Evolutionary conservation across 192 early-diverging fungal genomes (phyloP).

Genomic region (Haplosporangium gracile): DNA sequence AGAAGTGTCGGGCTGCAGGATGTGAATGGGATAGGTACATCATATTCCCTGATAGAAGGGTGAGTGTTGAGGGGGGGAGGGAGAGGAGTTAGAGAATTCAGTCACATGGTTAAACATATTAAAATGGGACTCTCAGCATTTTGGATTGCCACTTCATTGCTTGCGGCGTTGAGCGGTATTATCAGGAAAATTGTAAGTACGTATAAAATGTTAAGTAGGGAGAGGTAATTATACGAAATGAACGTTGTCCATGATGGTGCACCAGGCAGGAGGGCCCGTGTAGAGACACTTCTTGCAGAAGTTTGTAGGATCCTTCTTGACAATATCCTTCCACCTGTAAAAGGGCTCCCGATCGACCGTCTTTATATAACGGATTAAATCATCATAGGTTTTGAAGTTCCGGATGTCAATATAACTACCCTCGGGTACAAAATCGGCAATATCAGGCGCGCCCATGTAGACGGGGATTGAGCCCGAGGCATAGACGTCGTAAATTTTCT

Average conservation of each 20-base stretch:
- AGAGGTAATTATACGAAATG: not conserved
- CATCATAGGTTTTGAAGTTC: constrained; percentile 19
- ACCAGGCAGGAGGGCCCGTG: not conserved
- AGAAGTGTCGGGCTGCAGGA: too few relatives aligned
- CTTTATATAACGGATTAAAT: constrained; percentile 1
- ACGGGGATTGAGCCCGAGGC: constrained; percentile 42
- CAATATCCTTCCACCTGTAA: constrained; percentile 12
- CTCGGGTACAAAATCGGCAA: constrained; percentile 41
- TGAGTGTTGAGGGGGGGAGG: too few relatives aligned
- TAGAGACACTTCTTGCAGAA: constrained; percentile 24
- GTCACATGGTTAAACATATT: too few relatives aligned
- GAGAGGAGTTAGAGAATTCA: too few relatives aligned
- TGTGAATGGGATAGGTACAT: too few relatives aligned
- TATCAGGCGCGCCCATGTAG: constrained; percentile 47
- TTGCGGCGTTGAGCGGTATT: too few relatives aligned
- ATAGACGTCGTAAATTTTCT: constrained; percentile 51
- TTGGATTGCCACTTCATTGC: too few relatives aligned
- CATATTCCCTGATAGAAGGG: too few relatives aligned
- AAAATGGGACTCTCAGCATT: too few relatives aligned
- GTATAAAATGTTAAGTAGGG: too few relatives aligned
- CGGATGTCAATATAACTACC: constrained; percentile 18
- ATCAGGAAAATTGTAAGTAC: too few relatives aligned
- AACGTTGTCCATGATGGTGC: constrained; percentile 5
- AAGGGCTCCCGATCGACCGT: constrained; percentile 3
- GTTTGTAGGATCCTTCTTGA: constrained; percentile 7